Conservation (phyloP, 306 rosid species). For the Cucurbita maxima region DNA sequence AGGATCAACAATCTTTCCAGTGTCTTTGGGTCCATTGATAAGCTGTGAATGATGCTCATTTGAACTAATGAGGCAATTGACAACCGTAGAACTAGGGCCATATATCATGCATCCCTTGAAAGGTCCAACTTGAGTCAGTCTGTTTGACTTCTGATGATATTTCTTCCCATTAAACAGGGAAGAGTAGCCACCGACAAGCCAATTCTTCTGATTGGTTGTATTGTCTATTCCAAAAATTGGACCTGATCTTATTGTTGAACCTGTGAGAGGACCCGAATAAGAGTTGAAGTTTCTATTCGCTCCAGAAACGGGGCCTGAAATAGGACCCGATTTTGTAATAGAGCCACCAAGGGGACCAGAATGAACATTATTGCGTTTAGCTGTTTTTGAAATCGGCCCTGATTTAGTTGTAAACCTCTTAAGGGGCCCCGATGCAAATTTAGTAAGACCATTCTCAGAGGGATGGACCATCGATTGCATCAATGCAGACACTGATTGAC, state of each 20-base stretch:
- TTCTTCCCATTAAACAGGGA: constrained; percentile 32
- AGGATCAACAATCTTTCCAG: constrained; percentile 15
- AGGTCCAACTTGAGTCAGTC: constrained; percentile 82
- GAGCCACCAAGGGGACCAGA: constrained; percentile 69
- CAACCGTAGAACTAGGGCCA: constrained; percentile 28
- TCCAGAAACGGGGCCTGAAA: constrained; percentile 42
- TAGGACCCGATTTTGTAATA: constrained; percentile 41
- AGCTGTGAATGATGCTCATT: constrained; percentile 23
- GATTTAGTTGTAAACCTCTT: constrained; percentile 32
- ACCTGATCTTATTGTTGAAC: constrained; percentile 31
- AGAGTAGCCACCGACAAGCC: constrained; percentile 35
- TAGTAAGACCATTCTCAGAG: constrained; percentile 30
- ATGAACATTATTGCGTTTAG: constrained; percentile 30
- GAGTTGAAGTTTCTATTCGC: constrained; percentile 27
- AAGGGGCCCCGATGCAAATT: constrained; percentile 88
- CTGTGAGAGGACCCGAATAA: constrained; percentile 71
- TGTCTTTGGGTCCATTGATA: constrained; percentile 17
- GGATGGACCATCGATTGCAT: constrained; percentile 49
- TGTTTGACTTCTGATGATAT: constrained; percentile 27
- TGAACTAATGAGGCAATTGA: constrained; percentile 26
- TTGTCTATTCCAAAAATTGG: constrained; percentile 38
- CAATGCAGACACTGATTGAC: constrained; percentile 59
- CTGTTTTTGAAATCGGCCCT: constrained; percentile 20
- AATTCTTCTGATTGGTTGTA: constrained; percentile 37
- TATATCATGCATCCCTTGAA: constrained; percentile 55